Base-by-base conservation (phyloP, 1,139 yeast species). In the Taphrina pruni region DNA sequence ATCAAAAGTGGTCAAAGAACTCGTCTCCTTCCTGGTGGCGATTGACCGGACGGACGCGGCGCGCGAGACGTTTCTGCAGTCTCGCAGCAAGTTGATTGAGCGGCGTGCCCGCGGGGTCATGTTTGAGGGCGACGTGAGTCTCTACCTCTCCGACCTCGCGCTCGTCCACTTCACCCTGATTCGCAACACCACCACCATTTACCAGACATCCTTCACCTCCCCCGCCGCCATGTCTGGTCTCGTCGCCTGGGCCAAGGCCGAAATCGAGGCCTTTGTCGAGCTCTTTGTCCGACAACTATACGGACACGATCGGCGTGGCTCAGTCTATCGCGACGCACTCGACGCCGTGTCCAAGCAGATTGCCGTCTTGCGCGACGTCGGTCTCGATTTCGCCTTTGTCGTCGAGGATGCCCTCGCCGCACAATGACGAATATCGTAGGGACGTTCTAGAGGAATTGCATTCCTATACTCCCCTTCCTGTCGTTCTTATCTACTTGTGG, bases 331-430 rank as follows among this genome's bases (percentile, higher is more conserved):
- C 69, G 85, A 83, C 54, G 87, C 90, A 72, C 79, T 86, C 7
- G 78, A 80, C 52, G 82, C 87, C 69, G 79, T 90, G 73, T 77
- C 81, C 73, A 82, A 84, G 54, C 96, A 90, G 75, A 85, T 89
- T 56, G 82, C 82, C 45, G 86, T 85, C 57, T 79, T 92, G 73
- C 87, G 87, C 73, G 77, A 80, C 0, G 87, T 85, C 9, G 96
- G 97, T 0, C 81, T 91, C 61, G 91, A 90, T 74, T 86, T 90
- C 60, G 92, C 85, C 70, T 88, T 84, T 74, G 77, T 87, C 60
- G 80, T 87, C 74, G 64, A 58, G 57, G 12, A 26, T 26, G 62
- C 62, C 5, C 17, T 56, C 58, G 26, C 56, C 35, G 56, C 8
- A 51, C 9, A 26, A 26, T 26, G 32, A 26, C 4, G 4, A 26